These are phyloP conservation scores for Cordyceps farinosa DNA, from an alignment of 2,329 filamentous ascomycete genomes.

Conservation along the genomic window DNA sequence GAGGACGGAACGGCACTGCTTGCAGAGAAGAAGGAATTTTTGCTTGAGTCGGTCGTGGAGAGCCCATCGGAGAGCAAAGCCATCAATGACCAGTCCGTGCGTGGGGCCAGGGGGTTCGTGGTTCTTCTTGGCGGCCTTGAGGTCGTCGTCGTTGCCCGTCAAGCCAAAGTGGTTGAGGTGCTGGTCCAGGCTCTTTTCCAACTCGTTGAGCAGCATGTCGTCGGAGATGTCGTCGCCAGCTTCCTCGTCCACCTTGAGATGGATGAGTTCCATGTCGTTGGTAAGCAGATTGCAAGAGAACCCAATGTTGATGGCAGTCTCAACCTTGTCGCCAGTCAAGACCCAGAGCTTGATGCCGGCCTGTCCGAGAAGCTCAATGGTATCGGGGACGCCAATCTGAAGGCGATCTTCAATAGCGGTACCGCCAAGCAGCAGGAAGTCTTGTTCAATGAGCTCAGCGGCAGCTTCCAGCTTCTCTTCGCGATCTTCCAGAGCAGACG, in stretches of 20 bases:
- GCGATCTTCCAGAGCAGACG: slow-evolving; percentile 76
- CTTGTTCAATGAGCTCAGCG: slow-evolving; percentile 85
- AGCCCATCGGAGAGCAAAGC: slow-evolving; percentile 86
- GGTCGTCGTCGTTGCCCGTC: slow-evolving; percentile 80
- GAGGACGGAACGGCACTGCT: slow-evolving; percentile 92
- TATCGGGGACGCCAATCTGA: slow-evolving; percentile 94
- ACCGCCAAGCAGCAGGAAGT: slow-evolving; percentile 82
- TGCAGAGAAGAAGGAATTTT: slow-evolving; percentile 92
- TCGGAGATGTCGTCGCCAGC: slow-evolving; percentile 47
- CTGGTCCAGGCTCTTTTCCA: slow-evolving; percentile 70
- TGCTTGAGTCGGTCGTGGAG: slow-evolving; percentile 79
- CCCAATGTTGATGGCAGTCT: slow-evolving; percentile 99
- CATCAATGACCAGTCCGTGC: slow-evolving; percentile 91
- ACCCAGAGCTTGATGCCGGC: slow-evolving; percentile 99
- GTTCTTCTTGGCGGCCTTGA: slow-evolving; percentile 72
- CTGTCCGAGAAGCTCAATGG: slow-evolving; percentile 83
- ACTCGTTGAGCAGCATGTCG: slow-evolving; percentile 50
- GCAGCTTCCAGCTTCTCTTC: slow-evolving; percentile 92
- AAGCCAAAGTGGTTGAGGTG: slow-evolving; percentile 71
- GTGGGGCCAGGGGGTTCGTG: slow-evolving; percentile 84
- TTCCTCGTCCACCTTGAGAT: slow-evolving; percentile 80
- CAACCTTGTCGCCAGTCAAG: slow-evolving; percentile 95
- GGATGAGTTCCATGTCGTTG: slow-evolving; percentile 96
- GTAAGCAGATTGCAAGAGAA: slow-evolving; percentile 97
- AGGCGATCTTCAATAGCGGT: slow-evolving; percentile 96